Percentiles rank a stretch among this genome's conserved stretches.
Evolutionary conservation across 1,284 basidiomycete species (phyloP).

Genomic region (Apiotrichum mycotoxinovorans): DNA sequence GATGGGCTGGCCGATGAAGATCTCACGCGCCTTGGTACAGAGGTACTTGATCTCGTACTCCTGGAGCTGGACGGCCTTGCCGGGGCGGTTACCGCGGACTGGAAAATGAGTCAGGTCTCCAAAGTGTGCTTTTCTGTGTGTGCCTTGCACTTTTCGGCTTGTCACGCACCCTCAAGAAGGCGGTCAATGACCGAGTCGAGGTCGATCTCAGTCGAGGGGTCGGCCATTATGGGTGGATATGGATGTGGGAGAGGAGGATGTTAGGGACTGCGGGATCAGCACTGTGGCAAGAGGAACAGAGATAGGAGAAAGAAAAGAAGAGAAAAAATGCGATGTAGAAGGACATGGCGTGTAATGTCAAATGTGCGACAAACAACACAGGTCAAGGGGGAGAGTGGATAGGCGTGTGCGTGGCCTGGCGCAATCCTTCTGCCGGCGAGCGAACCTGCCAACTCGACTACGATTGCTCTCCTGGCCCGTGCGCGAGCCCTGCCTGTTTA

Average conservation of each 20-base stretch:
- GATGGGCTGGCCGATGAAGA: conserved; percentile 62
- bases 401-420: no score
- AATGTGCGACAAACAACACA: background rate
- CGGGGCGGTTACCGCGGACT: conserved; percentile 60
- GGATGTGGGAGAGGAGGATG: conserved; percentile 1
- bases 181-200: conserved; percentile 97
- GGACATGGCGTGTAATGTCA: background rate
- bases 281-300: background rate
- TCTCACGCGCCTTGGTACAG: conserved; percentile 59
- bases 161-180: conserved; percentile 74
- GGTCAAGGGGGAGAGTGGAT: no score
- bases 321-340: no score
- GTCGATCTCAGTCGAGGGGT: conserved; percentile 70
- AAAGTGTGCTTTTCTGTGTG: conserved; percentile 7
- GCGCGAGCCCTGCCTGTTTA: no score
- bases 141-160: background rate
- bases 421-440: no score
- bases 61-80: conserved; percentile 59
- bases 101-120: conserved; percentile 2
- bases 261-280: background rate
- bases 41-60: conserved; percentile 63
- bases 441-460: no score
- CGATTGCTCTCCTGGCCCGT: no score
- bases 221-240: conserved; percentile 47
- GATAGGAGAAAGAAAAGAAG: background rate